phyloP scores from a whole-genome alignment of 805 yeast genomes.

The Huiozyma naganishii region DNA sequence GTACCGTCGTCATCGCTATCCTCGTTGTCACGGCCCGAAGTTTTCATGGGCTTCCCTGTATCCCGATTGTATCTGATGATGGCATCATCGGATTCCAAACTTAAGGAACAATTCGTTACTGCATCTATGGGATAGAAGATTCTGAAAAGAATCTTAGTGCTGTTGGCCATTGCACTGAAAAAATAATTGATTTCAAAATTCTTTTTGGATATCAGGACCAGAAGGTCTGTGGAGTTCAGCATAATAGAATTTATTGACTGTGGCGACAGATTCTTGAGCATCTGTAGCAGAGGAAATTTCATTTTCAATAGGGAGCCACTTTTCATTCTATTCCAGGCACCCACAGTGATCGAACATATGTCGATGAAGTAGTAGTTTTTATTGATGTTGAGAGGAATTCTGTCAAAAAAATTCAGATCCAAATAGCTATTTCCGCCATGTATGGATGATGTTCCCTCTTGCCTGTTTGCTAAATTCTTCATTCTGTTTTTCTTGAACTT shows the following conservation, averaged over 20 bases:
- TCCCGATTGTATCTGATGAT: background rate
- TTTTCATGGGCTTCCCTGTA: background rate
- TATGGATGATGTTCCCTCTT: too few species aligned
- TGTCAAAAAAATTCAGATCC: conserved; percentile 23
- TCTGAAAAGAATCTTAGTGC: conserved; percentile 57
- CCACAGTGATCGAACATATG: conserved; percentile 58
- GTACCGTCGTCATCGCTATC: conserved; percentile 9
- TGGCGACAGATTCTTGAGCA: conserved; percentile 56
- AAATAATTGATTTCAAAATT: conserved; percentile 68
- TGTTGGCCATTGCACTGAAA: conserved; percentile 61
- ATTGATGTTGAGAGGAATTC: conserved; percentile 45
- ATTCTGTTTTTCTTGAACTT: conserved; percentile 44
- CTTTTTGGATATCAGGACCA: conserved; percentile 59
- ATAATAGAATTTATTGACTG: conserved; percentile 50
- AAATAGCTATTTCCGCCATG: conserved; percentile 6
- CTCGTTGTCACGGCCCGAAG: conserved; percentile 3
- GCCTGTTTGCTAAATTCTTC: background rate
- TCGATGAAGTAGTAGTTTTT: conserved; percentile 62
- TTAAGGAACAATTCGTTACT: conserved; percentile 48
- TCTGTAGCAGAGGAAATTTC: conserved; percentile 31
- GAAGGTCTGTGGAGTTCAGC: conserved; percentile 54
- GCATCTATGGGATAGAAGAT: conserved; percentile 58
- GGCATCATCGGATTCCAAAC: conserved; percentile 32
- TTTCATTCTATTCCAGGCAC: conserved; percentile 71
- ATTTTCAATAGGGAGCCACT: conserved; percentile 41